A percentile compares a stretch with the other conserved stretches of the same genome.
Evolutionary conservation across 1,284 basidiomycete genomes (phyloP).

Genomic region (Athelia psychrophila): DNA sequence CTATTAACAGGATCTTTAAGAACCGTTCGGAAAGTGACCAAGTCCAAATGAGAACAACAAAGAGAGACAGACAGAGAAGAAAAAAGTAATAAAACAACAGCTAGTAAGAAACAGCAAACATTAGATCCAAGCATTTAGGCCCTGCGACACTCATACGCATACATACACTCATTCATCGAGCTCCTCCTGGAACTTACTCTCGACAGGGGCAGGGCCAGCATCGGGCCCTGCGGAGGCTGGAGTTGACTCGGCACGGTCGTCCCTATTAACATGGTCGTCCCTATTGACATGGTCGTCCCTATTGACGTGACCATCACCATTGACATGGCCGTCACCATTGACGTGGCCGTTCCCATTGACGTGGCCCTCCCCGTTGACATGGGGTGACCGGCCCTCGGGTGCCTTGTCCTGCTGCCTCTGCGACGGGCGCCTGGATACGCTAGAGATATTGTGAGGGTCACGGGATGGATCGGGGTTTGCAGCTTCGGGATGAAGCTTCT

Average conservation of each 20-base stretch:
- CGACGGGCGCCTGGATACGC: constrained; percentile 43
- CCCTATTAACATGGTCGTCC: constrained; percentile 11
- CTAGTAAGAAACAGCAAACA: no score
- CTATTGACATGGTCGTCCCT: constrained; percentile 13
- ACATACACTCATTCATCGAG: not conserved
- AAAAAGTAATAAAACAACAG: no score
- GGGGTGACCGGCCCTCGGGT: constrained; percentile 49
- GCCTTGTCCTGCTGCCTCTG: constrained; percentile 72
- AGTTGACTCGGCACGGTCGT: no score
- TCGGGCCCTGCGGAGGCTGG: constrained; percentile 4
- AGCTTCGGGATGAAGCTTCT: constrained; percentile 24
- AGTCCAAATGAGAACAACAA: no score
- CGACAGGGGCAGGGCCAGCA: constrained; percentile 28
- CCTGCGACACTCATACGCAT: no score
- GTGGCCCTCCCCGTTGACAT: constrained; percentile 22
- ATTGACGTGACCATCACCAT: no score
- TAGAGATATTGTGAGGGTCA: constrained; percentile 20
- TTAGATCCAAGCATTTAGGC: no score
- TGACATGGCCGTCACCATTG: no score
- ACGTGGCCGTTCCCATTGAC: no score
- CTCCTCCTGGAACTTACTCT: constrained; percentile 39
- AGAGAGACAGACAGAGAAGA: no score
- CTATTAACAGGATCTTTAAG: no score
- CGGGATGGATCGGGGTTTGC: constrained; percentile 5
- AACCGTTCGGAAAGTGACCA: no score